Evolutionary conservation across 495 filamentous ascomycete genomes (phyloP).

Genomic region (Cercophora scortea): DNA sequence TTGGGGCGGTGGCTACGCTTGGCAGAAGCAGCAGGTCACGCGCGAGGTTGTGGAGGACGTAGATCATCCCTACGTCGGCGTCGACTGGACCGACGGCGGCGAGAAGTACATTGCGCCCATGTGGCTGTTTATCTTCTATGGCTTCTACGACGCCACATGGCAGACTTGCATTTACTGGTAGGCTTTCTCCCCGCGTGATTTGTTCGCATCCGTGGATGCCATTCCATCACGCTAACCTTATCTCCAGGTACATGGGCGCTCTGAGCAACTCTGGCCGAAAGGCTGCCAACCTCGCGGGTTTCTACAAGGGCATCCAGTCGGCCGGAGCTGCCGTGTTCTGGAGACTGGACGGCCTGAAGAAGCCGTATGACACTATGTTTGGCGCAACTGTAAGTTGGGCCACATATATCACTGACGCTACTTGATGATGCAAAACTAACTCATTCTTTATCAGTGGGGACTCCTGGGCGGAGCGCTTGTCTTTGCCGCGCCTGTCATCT

Average conservation of each 20-base stretch:
- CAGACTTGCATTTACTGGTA: constrained; percentile 86
- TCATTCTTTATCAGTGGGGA: constrained; percentile 50
- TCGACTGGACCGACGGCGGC: constrained; percentile 57
- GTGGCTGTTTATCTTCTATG: constrained; percentile 92
- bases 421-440: background rate
- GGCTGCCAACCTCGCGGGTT: constrained; percentile 86
- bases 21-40: constrained; percentile 52
- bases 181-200: constrained; percentile 16
- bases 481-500: constrained; percentile 71
- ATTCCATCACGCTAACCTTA: background rate
- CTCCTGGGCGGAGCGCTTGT: constrained; percentile 64
- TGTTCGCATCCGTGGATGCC: background rate
- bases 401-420: background rate
- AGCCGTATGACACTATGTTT: constrained; percentile 58
- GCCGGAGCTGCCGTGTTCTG: constrained; percentile 87
- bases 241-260: constrained; percentile 76
- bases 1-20: constrained; percentile 85
- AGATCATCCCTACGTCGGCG: constrained; percentile 24
- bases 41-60: constrained; percentile 36
- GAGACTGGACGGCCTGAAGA: constrained; percentile 60
- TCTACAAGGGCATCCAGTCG: constrained; percentile 94
- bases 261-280: constrained; percentile 87
- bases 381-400: constrained; percentile 32
- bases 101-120: constrained; percentile 64
- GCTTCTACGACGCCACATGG: constrained; percentile 82